Evolutionary conservation across 2,329 filamentous ascomycete species (phyloP).

Genomic region (Scolecobasidium constrictum): DNA sequence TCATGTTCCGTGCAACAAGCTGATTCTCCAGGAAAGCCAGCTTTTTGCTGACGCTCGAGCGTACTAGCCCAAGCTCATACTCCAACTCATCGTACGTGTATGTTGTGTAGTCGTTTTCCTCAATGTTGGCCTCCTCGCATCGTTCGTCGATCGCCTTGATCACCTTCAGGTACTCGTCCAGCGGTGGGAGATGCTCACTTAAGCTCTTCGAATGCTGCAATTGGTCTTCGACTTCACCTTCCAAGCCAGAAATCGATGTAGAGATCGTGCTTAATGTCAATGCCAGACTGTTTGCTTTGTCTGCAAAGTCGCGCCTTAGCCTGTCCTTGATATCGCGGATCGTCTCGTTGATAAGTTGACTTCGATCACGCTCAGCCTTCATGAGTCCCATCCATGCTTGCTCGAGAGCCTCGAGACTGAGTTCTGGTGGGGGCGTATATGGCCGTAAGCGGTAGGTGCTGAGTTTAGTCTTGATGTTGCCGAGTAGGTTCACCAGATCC

Average conservation of each 20-base stretch:
- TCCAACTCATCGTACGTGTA: slow-evolving; percentile 95
- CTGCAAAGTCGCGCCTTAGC: slow-evolving; percentile 82
- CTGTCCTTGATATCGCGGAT: slow-evolving; percentile 98
- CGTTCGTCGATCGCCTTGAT: slow-evolving; percentile 80
- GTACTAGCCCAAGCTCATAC: slow-evolving; percentile 87
- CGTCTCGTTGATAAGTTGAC: slow-evolving; percentile 93
- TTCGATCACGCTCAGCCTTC: slow-evolving; percentile 74
- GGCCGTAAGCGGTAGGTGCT: slow-evolving; percentile 85
- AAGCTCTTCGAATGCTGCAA: slow-evolving; percentile 76
- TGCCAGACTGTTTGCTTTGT: slow-evolving; percentile 97
- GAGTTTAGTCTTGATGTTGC: slow-evolving; percentile 98
- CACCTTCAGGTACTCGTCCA: slow-evolving; percentile 84
- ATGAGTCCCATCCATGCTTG: slow-evolving; percentile 70
- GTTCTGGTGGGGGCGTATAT: slow-evolving; percentile 78
- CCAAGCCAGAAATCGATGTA: slow-evolving; percentile 87
- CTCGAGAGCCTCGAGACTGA: slow-evolving; percentile 75
- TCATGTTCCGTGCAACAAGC: slow-evolving; percentile 97
- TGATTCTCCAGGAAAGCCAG: slow-evolving; percentile 95
- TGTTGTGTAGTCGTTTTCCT: slow-evolving; percentile 99
- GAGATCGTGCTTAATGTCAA: slow-evolving; percentile 91
- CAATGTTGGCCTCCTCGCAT: slow-evolving; percentile 93
- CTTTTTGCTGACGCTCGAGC: slow-evolving; percentile 89
- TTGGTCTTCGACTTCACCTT: slow-evolving; percentile 95
- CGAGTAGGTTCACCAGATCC: slow-evolving; percentile 80
- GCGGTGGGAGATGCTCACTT: slow-evolving; percentile 71